Conservation (phyloP, 2,329 filamentous ascomycete species). For the Penicillium crustosum region DNA sequence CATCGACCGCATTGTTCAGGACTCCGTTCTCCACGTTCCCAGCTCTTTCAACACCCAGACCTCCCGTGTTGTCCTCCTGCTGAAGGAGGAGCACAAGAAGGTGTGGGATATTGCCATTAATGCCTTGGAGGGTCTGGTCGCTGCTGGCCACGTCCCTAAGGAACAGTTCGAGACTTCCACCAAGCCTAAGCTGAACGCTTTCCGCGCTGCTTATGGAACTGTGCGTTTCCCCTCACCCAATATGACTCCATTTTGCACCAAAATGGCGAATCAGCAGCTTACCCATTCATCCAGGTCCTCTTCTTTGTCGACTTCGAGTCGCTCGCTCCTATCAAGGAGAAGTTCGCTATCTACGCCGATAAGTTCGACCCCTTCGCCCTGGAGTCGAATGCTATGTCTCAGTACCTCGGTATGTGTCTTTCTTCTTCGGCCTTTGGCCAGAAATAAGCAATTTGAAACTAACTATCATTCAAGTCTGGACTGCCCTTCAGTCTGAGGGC, state of each 20-base stretch:
- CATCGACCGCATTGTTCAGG: conserved; percentile 32
- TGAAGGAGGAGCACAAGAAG: conserved; percentile 81
- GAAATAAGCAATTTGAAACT: neutral
- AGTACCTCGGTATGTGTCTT: conserved; percentile 54
- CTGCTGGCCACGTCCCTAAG: conserved; percentile 53
- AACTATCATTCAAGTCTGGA: conserved; percentile 57
- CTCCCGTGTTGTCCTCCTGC: conserved; percentile 72
- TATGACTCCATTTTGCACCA: neutral
- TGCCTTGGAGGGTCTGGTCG: conserved; percentile 50
- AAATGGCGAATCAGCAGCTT: neutral
- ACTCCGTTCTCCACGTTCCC: conserved; percentile 65
- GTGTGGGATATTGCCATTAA: conserved; percentile 78
- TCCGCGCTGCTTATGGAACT: conserved; percentile 73
- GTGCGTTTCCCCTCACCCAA: conserved; percentile 48
- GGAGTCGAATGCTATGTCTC: conserved; percentile 76
- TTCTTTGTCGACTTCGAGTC: conserved; percentile 77
- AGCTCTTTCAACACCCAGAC: conserved; percentile 85
- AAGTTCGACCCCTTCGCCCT: conserved; percentile 74
- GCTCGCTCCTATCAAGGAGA: conserved; percentile 59
- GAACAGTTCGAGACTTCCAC: conserved; percentile 49
- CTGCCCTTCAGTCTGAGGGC: conserved; percentile 76
- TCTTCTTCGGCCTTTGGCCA: neutral
- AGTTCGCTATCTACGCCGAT: conserved; percentile 72
- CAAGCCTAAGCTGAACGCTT: conserved; percentile 53
- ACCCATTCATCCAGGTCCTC: conserved; percentile 52